These are phyloP conservation scores for Colletotrichum sp. DNA, from an alignment of 2,329 filamentous ascomycete genomes.

Conservation along the genomic window DNA sequence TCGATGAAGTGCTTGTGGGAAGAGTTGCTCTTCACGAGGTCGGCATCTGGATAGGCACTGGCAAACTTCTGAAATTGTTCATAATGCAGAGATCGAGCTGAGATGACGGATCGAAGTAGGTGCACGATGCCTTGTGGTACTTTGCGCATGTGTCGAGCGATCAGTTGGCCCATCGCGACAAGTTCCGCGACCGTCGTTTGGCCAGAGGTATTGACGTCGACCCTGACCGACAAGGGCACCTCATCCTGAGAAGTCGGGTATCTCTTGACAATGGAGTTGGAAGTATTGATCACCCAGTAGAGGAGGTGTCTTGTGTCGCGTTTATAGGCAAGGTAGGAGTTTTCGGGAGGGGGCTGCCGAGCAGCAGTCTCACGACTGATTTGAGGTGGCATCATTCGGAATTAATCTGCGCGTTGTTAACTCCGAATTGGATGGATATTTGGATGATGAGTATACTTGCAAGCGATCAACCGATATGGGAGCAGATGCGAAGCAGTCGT, in stretches of 20 bases:
- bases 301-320: conserved; percentile 38
- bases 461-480: not conserved
- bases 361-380: not conserved
- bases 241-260: conserved; percentile 15
- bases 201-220: conserved; percentile 39
- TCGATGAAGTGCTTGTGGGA: conserved; percentile 49
- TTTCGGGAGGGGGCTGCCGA: conserved; percentile 17
- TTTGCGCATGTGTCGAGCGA: conserved; percentile 36
- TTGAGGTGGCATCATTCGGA: not conserved
- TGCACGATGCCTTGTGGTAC: conserved; percentile 37
- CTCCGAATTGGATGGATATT: accelerated
- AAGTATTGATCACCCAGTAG: conserved; percentile 43
- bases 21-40: conserved; percentile 40
- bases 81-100: conserved; percentile 33
- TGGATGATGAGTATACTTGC: not conserved
- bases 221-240: not conserved
- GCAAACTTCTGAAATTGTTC: conserved; percentile 35
- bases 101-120: conserved; percentile 43
- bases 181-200: conserved; percentile 39
- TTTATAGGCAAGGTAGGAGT: conserved; percentile 43
- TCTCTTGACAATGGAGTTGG: conserved; percentile 38
- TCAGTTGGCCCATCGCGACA: conserved; percentile 42
- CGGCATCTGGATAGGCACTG: conserved; percentile 34
- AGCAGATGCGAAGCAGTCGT: not conserved
- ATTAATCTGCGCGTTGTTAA: not conserved